A percentile compares a stretch with the other conserved stretches of the same genome.
phyloP scores from a whole-genome alignment of 1,284 basidiomycete genomes.

The Cerrena zonata region DNA sequence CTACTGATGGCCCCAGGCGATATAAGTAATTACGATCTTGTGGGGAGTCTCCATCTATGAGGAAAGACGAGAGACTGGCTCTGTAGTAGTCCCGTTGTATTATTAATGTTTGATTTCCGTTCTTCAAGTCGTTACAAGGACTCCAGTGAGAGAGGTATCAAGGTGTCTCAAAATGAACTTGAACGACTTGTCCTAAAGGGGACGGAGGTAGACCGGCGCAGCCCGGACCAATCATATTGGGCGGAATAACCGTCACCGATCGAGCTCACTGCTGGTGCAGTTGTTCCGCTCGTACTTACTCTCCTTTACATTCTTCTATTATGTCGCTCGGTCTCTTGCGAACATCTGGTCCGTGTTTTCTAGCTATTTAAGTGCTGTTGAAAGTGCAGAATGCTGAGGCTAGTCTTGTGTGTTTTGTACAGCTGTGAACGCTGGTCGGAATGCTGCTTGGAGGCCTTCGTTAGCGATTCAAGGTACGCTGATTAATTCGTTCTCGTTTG shows the following conservation, averaged over 20 bases:
- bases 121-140: too few species aligned
- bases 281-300: not conserved
- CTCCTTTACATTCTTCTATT: conserved; percentile 17
- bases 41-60: too few species aligned
- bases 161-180: not conserved
- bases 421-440: conserved; percentile 42
- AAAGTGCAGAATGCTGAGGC: not conserved
- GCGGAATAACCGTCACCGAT: conserved; percentile 2
- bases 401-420: conserved; percentile 5
- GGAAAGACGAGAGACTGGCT: too few species aligned
- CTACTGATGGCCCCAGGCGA: too few species aligned
- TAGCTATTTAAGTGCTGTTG: not conserved
- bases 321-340: conserved; percentile 51
- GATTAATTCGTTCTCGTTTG: not conserved
- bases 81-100: not conserved
- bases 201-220: not conserved
- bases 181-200: too few species aligned
- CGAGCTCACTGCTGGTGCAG: conserved; percentile 4
- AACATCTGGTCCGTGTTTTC: conserved; percentile 36
- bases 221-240: conserved; percentile 1
- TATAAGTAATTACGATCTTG: too few species aligned
- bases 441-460: conserved; percentile 41
- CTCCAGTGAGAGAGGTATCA: too few species aligned
- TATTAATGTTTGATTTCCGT: too few species aligned
- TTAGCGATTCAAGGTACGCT: conserved; percentile 41